These are phyloP conservation scores for Leucocoprinus birnbaumii DNA, from an alignment of 768 basidiomycete species.

Conservation along the genomic window DNA sequence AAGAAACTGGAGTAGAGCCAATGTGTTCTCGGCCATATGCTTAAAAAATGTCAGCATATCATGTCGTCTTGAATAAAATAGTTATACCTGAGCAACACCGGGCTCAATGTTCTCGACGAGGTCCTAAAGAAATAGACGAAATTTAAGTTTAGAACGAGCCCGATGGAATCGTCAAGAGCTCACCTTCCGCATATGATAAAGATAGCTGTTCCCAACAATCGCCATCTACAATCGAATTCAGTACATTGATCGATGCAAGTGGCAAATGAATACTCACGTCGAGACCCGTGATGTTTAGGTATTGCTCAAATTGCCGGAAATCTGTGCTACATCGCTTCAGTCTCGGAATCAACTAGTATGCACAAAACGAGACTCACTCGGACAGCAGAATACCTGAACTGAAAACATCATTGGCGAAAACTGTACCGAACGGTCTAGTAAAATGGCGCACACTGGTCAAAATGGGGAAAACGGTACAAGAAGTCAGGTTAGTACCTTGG, in stretches of 20 bases:
- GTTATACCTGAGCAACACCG: constrained; percentile 77
- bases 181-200: constrained; percentile 91
- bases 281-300: constrained; percentile 86
- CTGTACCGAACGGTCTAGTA: constrained; percentile 77
- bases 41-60: constrained; percentile 27
- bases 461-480: background rate
- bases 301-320: constrained; percentile 90
- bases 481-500: constrained; percentile 49
- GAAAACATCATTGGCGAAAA: constrained; percentile 91
- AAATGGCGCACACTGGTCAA: background rate
- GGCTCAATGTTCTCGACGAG: constrained; percentile 79
- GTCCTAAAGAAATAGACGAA: constrained; percentile 44
- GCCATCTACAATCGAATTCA: constrained; percentile 62
- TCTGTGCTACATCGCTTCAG: constrained; percentile 63
- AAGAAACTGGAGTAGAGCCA: constrained; percentile 75
- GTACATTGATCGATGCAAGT: background rate
- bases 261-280: constrained; percentile 54
- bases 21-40: constrained; percentile 88
- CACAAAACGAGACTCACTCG: constrained; percentile 52
- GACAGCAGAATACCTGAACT: constrained; percentile 87
- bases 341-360: background rate
- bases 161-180: background rate
- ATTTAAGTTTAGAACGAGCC: background rate
- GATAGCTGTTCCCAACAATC: constrained; percentile 86
- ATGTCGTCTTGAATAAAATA: too few relatives aligned